Base-by-base conservation (phyloP, 2,329 filamentous ascomycete species). In the Clarireedia hainanense region DNA sequence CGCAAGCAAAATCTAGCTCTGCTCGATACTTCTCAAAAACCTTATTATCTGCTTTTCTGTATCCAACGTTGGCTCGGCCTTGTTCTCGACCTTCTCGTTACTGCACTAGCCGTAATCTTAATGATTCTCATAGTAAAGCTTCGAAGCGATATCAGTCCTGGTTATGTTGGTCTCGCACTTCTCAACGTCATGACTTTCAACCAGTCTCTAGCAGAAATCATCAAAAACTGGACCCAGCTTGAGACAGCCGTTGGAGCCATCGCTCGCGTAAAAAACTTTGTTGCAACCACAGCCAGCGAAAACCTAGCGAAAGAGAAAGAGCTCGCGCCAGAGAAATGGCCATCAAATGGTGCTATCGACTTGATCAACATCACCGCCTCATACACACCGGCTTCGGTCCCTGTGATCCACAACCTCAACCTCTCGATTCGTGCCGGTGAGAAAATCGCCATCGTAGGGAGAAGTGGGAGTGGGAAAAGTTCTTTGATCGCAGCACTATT, bases 1-100 rank as follows among this genome's bases (percentile, higher is more conserved):
- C 36, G 47, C 15, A 54, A 58, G 9, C 47, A 58, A 58, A 80
- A 79, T 55, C 66, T 75, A 15, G 59, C 62, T 4, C 70, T 80
- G 0, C 68, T 85, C 1, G 78, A 84, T 57, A 67, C 68, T 5
- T 80, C 80, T 0, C 81, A 84, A 60, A 70, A 73, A 27, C 80
- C 80, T 0, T 80, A 78, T 55, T 85, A 85, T 61, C 71, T 83
- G 0, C 71, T 84, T 6, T 78, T 75, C 57, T 75, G 76, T 48
- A 75, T 82, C 2, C 82, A 85, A 63, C 73, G 78, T 24, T 84
- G 80, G 80, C 72, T 84, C 0, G 71, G 66, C 0, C 70, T 84
- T 0, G 72, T 75, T 0, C 53, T 66, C 0, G 62, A 64, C 40
- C 55, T 66, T n/a, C 42, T 65, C 9, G 61, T 63, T 6, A 56